Base-by-base conservation (phyloP, 106 monocot genomes). In the Acanthochlamys bracteata region DNA sequence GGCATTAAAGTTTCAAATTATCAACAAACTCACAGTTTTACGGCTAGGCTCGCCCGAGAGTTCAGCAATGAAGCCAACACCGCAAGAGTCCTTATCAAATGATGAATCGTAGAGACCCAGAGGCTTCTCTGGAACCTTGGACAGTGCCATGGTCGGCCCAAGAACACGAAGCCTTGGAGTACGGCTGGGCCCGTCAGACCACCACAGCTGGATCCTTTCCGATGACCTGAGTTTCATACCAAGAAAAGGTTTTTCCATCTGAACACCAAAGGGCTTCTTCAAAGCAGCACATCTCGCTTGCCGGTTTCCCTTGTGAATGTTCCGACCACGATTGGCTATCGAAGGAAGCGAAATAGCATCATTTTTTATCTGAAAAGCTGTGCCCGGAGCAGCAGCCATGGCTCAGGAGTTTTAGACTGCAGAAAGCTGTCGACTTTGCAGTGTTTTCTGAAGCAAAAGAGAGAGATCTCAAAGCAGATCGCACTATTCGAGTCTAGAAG, bases 31-130 rank as follows among this genome's bases (percentile, higher is more conserved):
- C 42, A 98, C 98, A 12, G 92, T 98, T 75, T 85, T 84, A 53
- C 98, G 73, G 56, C 77, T 88, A 43, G 39, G 68, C 23, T 83
- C 85, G 17, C 88, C 88, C 15, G 91, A 98, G 13, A 98, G 88
- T 76, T 98, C 98, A 0, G 98, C 98, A 40, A 98, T 74, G 33
- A 98, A 98, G 11, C 98, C 98, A 41, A 98, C 98, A 12, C 98
- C 98, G 42, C 98, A 98, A 14, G 98, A 81, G 75, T 98, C 98
- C 76, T 81, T 92, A 72, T 98, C 98, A 13, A 88, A 71, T 1
- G 91, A 80, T 4, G 98, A 81, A 47, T 98, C 85, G 58, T 98
- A 98, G 14, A 98, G 83, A 24, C 98, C 98, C 17, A 98, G 55
- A 11, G 83, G 83, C 88, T 92, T 98, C 67, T 92, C 92, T 7